Evolutionary conservation across 306 rosid species (phyloP).

Genomic region (Fagus crenata): DNA sequence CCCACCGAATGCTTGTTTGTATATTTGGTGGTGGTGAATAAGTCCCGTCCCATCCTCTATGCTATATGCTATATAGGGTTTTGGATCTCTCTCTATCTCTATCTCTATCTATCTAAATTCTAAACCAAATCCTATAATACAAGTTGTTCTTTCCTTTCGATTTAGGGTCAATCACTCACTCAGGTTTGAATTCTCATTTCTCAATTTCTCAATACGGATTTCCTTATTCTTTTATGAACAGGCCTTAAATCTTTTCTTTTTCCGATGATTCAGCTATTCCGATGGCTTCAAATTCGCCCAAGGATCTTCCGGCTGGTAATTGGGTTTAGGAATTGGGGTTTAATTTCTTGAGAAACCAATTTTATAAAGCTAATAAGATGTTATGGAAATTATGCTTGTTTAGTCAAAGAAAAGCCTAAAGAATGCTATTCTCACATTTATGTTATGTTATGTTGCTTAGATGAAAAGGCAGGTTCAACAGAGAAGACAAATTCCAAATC

Average conservation of each 20-base stretch:
- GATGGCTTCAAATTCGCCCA: constrained; percentile 67
- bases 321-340: background rate
- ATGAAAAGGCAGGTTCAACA: constrained; percentile 52
- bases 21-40: background rate
- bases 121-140: background rate
- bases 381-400: no score
- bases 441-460: constrained; percentile 43
- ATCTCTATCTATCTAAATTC: constrained; percentile 2
- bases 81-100: background rate
- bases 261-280: constrained; percentile 38
- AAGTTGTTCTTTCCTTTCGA: background rate
- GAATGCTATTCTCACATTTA: constrained; percentile 14
- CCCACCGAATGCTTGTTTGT: constrained; percentile 30
- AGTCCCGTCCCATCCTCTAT: background rate
- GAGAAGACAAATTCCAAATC: constrained; percentile 51
- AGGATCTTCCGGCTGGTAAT: constrained; percentile 70
- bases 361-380: no score
- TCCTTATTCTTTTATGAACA: background rate
- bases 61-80: background rate
- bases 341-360: no score
- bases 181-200: constrained; percentile 8
- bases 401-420: no score
- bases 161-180: background rate
- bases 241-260: background rate
- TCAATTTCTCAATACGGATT: no score